These are phyloP conservation scores for Picochlorum costavermella DNA, from an alignment of 139 green algal species.

Conservation along the genomic window DNA sequence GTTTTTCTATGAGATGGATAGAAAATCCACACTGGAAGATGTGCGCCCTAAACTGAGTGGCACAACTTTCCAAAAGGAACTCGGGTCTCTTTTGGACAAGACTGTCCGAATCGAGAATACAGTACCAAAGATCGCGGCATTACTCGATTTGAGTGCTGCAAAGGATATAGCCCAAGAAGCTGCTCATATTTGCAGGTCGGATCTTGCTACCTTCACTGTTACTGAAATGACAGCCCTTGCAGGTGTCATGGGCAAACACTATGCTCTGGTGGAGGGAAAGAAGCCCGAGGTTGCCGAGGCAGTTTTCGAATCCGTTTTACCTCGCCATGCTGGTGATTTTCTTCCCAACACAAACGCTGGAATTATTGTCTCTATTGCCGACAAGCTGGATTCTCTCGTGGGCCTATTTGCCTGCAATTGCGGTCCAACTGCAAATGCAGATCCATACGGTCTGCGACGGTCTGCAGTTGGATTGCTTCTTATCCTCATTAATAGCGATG, in stretches of 20 bases:
- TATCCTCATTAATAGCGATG: slow-evolving; percentile 21
- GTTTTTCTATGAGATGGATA: slow-evolving; percentile 94
- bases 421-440: slow-evolving; percentile 72
- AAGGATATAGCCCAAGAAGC: slow-evolving; percentile 35
- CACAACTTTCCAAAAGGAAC: slow-evolving; percentile 85
- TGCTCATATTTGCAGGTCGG: slow-evolving; percentile 67
- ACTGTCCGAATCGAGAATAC: slow-evolving; percentile 60
- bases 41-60: slow-evolving; percentile 63
- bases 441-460: slow-evolving; percentile 91
- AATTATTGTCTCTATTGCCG: slow-evolving; percentile 49
- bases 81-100: slow-evolving; percentile 94
- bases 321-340: slow-evolving; percentile 67
- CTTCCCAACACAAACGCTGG: slow-evolving; percentile 59
- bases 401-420: slow-evolving; percentile 83
- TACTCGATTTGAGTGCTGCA: slow-evolving; percentile 27
- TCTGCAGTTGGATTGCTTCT: slow-evolving; percentile 80
- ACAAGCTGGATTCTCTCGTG: slow-evolving; percentile 86
- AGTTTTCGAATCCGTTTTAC: slow-evolving; percentile 83
- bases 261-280: slow-evolving; percentile 55
- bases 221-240: slow-evolving; percentile 96
- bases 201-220: slow-evolving; percentile 86
- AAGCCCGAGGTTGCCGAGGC: slow-evolving; percentile 33
- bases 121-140: slow-evolving; percentile 42
- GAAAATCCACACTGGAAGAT: slow-evolving; percentile 58
- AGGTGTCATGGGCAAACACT: slow-evolving; percentile 88